Evolutionary conservation across 106 monocot genomes (phyloP).

Genomic region (Triglochin maritima): DNA sequence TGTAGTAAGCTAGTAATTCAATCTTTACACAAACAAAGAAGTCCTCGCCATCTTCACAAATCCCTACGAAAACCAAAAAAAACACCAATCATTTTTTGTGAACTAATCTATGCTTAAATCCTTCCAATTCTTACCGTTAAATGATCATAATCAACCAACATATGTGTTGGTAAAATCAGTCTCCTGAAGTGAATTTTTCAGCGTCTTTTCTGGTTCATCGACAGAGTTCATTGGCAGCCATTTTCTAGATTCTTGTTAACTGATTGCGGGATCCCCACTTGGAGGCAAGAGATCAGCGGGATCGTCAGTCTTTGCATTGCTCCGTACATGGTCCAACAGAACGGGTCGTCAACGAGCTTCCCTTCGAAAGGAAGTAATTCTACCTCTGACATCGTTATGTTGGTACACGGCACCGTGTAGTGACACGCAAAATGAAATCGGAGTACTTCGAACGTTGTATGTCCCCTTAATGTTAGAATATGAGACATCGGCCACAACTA

Average conservation of each 20-base stretch:
- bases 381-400: slow-evolving; percentile 91
- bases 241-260: slow-evolving; percentile 25
- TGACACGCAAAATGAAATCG: slow-evolving; percentile 95
- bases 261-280: slow-evolving; percentile 49
- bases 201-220: too few relatives aligned
- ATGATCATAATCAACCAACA: too few relatives aligned
- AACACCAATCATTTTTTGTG: too few relatives aligned
- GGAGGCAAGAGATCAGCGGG: slow-evolving; percentile 69
- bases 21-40: too few relatives aligned
- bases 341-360: slow-evolving; percentile 84
- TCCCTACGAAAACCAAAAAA: too few relatives aligned
- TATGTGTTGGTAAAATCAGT: too few relatives aligned
- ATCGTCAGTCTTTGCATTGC: slow-evolving; percentile 51
- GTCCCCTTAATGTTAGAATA: slow-evolving; percentile 76
- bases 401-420: slow-evolving; percentile 78
- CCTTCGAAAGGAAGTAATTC: slow-evolving; percentile 70
- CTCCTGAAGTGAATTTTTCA: too few relatives aligned
- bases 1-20: too few relatives aligned
- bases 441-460: slow-evolving; percentile 68
- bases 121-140: too few relatives aligned
- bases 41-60: too few relatives aligned
- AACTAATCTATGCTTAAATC: too few relatives aligned
- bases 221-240: slow-evolving; percentile 27
- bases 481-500: slow-evolving; percentile 53
- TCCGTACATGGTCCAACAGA: slow-evolving; percentile 95